Evolutionary conservation across 2,329 filamentous ascomycete genomes (phyloP).

Genomic region (Alternaria sp.): DNA sequence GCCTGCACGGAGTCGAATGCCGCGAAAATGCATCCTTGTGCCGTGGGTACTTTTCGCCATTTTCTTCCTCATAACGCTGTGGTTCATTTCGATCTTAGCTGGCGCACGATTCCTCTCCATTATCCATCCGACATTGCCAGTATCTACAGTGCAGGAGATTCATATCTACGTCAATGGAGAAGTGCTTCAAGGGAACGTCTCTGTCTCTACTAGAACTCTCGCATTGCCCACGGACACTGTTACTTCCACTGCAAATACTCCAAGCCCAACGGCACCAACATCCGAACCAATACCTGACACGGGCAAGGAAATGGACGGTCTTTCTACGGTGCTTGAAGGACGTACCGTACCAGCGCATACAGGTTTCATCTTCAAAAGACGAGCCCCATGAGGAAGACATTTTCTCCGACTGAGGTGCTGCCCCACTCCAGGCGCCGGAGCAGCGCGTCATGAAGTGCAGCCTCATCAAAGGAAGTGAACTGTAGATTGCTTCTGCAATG

Average conservation of each 20-base stretch:
- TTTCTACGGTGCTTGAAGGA: not conserved
- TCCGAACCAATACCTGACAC: not conserved
- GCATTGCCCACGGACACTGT: not conserved
- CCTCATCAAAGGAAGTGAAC: constrained; percentile 4
- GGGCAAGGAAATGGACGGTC: constrained; percentile 1
- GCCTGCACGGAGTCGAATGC: constrained; percentile 5
- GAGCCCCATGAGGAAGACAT: not conserved
- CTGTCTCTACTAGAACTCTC: not conserved
- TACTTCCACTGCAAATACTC: not conserved
- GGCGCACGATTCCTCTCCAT: constrained; percentile 24
- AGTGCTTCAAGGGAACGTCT: not conserved
- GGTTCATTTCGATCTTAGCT: constrained; percentile 30
- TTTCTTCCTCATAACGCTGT: constrained; percentile 30
- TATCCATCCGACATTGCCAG: constrained; percentile 12
- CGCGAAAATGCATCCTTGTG: constrained; percentile 19
- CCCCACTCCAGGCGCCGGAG: constrained; percentile 8
- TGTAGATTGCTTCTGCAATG: not conserved
- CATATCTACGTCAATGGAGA: constrained; percentile 24
- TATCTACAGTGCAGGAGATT: constrained; percentile 17
- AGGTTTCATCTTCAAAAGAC: constrained; percentile 7
- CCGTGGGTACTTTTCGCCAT: constrained; percentile 33
- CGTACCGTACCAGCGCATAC: constrained; percentile 2
- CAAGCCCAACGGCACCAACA: not conserved
- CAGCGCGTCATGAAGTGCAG: constrained; percentile 14
- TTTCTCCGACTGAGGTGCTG: not conserved